Evolutionary conservation across 495 filamentous ascomycete species (phyloP).

Genomic region (Pseudoneurospora amorphoporcata): DNA sequence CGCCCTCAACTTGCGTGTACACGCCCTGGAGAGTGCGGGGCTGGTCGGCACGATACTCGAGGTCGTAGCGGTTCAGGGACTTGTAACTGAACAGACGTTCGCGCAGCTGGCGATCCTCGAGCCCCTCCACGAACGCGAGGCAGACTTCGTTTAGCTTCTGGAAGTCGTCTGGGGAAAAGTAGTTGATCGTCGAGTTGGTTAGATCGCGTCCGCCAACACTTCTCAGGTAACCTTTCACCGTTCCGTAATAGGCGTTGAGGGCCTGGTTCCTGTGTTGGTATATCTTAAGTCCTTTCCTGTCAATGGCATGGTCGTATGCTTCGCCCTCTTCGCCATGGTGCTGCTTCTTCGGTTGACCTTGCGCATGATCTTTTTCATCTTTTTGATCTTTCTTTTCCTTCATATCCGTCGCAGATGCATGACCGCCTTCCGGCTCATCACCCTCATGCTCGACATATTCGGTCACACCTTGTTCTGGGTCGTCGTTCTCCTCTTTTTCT

Average conservation of each 20-base stretch:
- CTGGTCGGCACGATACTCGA: constrained; percentile 10
- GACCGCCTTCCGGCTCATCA: not conserved
- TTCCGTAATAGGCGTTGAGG: constrained; percentile 29
- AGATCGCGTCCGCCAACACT: constrained; percentile 37
- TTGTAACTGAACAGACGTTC: constrained; percentile 26
- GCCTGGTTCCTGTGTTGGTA: constrained; percentile 29
- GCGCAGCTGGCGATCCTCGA: constrained; percentile 30
- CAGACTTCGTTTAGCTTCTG: constrained; percentile 35
- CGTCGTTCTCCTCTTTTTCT: constrained; percentile 35
- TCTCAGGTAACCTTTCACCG: constrained; percentile 35
- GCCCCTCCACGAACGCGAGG: constrained; percentile 38
- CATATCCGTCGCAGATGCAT: not conserved
- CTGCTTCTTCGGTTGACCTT: not conserved
- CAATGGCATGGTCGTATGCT: not conserved
- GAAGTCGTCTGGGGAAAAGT: constrained; percentile 29
- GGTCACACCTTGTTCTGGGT: constrained; percentile 11
- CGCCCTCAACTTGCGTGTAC: constrained; percentile 41
- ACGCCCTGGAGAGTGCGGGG: constrained; percentile 36
- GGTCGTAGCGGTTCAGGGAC: constrained; percentile 23
- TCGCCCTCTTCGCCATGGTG: not conserved
- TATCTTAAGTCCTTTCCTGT: constrained; percentile 21
- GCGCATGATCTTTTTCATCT: not conserved
- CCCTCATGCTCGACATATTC: constrained; percentile 1
- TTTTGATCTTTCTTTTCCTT: not conserved
- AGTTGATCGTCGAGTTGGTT: constrained; percentile 23